Conservation (phyloP, 2,329 filamentous ascomycete species). For the Fusarium coicis region DNA sequence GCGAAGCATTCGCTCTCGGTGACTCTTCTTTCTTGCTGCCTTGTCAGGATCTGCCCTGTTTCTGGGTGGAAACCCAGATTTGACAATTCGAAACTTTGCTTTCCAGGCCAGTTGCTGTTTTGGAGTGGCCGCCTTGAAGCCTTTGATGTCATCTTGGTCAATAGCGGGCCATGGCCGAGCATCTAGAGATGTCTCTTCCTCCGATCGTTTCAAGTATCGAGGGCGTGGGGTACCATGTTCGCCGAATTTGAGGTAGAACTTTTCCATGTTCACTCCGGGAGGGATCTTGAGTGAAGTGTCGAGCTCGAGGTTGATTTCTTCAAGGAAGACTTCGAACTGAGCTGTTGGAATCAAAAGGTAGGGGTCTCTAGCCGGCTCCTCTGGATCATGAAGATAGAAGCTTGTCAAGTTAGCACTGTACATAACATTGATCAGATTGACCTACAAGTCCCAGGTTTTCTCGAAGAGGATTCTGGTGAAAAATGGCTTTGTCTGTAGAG, state of each 20-base stretch:
- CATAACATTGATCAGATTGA: not conserved
- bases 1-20: slow-evolving; percentile 65
- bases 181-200: slow-evolving; percentile 52
- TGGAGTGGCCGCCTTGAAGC: slow-evolving; percentile 42
- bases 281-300: slow-evolving; percentile 68
- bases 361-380: slow-evolving; percentile 58
- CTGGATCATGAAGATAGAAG: slow-evolving; percentile 73
- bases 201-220: slow-evolving; percentile 71
- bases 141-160: slow-evolving; percentile 47
- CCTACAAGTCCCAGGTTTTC: slow-evolving; percentile 82
- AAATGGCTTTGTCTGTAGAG: slow-evolving; percentile 55
- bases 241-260: slow-evolving; percentile 72
- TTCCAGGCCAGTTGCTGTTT: slow-evolving; percentile 31
- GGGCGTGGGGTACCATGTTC: slow-evolving; percentile 70
- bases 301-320: slow-evolving; percentile 71
- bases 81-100: slow-evolving; percentile 37
- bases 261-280: slow-evolving; percentile 57
- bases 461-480: slow-evolving; percentile 70
- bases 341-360: slow-evolving; percentile 73
- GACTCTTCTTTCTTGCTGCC: slow-evolving; percentile 61
- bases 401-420: slow-evolving; percentile 52
- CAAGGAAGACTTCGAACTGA: slow-evolving; percentile 74
- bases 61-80: slow-evolving; percentile 30
- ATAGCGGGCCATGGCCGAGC: slow-evolving; percentile 51
- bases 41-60: slow-evolving; percentile 54